Evolutionary conservation across 2,329 filamentous ascomycete species (phyloP).

Genomic region (Sclerotinia trifoliorum): DNA sequence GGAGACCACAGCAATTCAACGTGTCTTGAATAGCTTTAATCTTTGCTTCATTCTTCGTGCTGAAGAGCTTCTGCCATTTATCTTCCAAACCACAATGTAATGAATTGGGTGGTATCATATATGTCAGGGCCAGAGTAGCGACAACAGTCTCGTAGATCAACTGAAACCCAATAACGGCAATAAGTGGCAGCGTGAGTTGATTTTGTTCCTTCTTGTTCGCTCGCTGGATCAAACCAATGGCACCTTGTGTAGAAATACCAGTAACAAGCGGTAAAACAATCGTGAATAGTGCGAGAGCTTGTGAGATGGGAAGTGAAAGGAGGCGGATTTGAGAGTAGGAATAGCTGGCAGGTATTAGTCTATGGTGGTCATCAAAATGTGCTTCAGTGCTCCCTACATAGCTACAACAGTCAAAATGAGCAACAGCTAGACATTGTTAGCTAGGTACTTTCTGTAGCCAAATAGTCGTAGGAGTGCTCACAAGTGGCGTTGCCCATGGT

Average conservation of each 20-base stretch:
- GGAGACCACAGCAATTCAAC: slow-evolving; percentile 66
- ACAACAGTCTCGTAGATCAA: slow-evolving; percentile 39
- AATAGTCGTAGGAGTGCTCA: slow-evolving; percentile 24
- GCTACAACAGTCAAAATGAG: slow-evolving; percentile 34
- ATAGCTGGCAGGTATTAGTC: slow-evolving; percentile 31
- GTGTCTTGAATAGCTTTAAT: slow-evolving; percentile 64
- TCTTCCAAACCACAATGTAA: slow-evolving; percentile 54
- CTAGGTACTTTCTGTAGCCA: not conserved
- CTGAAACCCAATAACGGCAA: slow-evolving; percentile 37
- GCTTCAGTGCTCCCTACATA: slow-evolving; percentile 27
- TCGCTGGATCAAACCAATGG: slow-evolving; percentile 29
- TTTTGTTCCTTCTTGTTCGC: slow-evolving; percentile 31
- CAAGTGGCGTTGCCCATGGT: slow-evolving; percentile 30
- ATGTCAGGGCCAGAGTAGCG: slow-evolving; percentile 37
- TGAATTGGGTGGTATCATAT: slow-evolving; percentile 35
- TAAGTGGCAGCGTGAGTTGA: slow-evolving; percentile 35
- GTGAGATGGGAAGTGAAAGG: slow-evolving; percentile 37
- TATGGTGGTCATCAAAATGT: not conserved
- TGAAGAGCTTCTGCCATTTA: slow-evolving; percentile 56
- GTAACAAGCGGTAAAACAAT: slow-evolving; percentile 37
- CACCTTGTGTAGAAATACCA: slow-evolving; percentile 34
- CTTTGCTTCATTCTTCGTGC: slow-evolving; percentile 47
- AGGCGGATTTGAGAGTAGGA: slow-evolving; percentile 35
- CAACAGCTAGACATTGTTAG: slow-evolving; percentile 32
- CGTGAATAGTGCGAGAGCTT: slow-evolving; percentile 36